Conservation (phyloP, 2,329 filamentous ascomycete genomes). For the Ophiocordyceps sinensis region DNA sequence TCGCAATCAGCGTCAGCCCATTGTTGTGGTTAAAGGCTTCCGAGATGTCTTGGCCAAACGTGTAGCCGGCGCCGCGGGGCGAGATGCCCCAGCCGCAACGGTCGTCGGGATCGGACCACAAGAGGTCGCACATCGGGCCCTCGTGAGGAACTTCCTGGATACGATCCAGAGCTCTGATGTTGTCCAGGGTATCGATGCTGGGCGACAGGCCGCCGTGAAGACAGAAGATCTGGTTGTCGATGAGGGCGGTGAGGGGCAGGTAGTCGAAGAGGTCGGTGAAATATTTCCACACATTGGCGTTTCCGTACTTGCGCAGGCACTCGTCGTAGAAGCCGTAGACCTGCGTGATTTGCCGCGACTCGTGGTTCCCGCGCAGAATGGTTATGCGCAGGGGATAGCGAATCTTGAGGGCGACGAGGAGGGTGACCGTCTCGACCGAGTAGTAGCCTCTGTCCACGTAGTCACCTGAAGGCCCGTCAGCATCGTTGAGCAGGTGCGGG, state of each 20-base stretch:
- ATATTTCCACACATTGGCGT: conserved; percentile 98
- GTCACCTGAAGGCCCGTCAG: conserved; percentile 47
- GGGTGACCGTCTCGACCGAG: conserved; percentile 93
- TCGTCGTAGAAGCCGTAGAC: conserved; percentile 99
- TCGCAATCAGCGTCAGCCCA: conserved; percentile 83
- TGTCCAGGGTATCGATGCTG: conserved; percentile 90
- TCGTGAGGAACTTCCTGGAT: conserved; percentile 98
- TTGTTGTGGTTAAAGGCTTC: conserved; percentile 99
- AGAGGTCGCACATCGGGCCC: conserved; percentile 91
- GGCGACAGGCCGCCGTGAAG: conserved; percentile 92
- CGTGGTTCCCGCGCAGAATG: conserved; percentile 96
- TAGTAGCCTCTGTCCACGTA: conserved; percentile 99
- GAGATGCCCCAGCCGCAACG: conserved; percentile 93
- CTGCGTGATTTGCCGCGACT: conserved; percentile 96
- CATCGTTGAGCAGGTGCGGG: background rate
- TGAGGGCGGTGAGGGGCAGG: conserved; percentile 88
- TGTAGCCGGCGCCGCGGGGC: conserved; percentile 86
- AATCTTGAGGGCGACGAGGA: conserved; percentile 94
- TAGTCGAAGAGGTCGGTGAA: conserved; percentile 99
- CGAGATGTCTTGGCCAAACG: conserved; percentile 92
- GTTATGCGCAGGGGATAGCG: conserved; percentile 96
- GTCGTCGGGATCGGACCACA: conserved; percentile 98
- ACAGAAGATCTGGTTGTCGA: conserved; percentile 99
- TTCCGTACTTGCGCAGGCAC: conserved; percentile 96
- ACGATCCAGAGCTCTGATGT: conserved; percentile 86